These are phyloP conservation scores for Nicotiana attenuata DNA, from an alignment of 257 asterid genomes.

Conservation along the genomic window DNA sequence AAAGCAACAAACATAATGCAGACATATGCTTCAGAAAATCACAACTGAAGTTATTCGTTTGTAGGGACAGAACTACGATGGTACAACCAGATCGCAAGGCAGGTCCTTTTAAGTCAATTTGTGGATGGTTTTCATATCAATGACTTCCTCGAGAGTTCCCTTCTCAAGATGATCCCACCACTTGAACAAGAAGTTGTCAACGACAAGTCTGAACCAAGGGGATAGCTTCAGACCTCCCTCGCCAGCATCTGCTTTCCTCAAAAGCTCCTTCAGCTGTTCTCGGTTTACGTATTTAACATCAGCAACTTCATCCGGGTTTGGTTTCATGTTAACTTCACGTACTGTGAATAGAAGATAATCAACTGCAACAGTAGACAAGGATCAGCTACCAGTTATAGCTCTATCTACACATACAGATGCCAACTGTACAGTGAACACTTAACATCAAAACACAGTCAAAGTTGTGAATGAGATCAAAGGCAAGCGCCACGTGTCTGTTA, in stretches of 20 bases:
- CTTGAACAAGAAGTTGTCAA: constrained; percentile 74
- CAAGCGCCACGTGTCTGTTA: background rate
- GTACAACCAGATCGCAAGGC: background rate
- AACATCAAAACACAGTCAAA: background rate
- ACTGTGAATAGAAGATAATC: constrained; percentile 89
- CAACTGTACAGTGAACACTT: background rate
- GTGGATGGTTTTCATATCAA: constrained; percentile 79
- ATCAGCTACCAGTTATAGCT: background rate
- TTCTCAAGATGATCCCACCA: constrained; percentile 91
- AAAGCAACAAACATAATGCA: background rate
- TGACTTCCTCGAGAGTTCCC: constrained; percentile 52
- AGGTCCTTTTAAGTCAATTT: constrained; percentile 39
- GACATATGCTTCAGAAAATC: background rate
- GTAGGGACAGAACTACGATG: background rate
- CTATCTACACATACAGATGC: background rate
- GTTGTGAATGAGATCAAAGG: background rate
- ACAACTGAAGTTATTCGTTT: background rate
- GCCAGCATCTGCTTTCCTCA: constrained; percentile 81
- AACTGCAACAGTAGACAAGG: constrained; percentile 38
- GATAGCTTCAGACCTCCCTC: constrained; percentile 77
- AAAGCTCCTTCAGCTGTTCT: constrained; percentile 56
- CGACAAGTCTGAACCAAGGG: constrained; percentile 90
- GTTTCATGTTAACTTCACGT: constrained; percentile 71
- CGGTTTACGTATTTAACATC: constrained; percentile 60
- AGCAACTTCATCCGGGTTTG: constrained; percentile 89